Conservation (phyloP, 306 rosid genomes). For the Luffa acutangula region DNA sequence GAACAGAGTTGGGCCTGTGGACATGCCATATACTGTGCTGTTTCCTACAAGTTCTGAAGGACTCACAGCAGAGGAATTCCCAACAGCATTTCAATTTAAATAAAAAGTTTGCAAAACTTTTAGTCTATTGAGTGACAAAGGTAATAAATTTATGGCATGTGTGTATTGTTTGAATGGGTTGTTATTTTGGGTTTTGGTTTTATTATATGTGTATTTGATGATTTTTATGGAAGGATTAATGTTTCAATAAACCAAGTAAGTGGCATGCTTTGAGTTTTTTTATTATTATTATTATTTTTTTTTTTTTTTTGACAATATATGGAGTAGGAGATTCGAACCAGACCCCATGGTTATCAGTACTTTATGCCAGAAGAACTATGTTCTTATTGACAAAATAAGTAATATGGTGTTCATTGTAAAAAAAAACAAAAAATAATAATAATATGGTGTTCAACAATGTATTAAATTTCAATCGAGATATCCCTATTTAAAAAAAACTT, state of each 20-base stretch:
- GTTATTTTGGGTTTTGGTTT: neutral
- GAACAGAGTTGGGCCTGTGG: slow-evolving; percentile 44
- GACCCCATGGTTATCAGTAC: too few relatives aligned
- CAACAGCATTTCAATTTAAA: slow-evolving; percentile 45
- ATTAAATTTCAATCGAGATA: too few relatives aligned
- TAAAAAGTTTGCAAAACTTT: neutral
- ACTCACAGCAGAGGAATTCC: slow-evolving; percentile 65
- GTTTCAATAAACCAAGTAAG: neutral
- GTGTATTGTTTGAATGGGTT: neutral
- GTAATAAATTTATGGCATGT: neutral
- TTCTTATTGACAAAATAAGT: too few relatives aligned
- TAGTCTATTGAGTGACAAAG: neutral
- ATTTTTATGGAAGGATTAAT: neutral
- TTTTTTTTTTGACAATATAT: too few relatives aligned
- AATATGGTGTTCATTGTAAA: too few relatives aligned
- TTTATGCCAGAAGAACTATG: too few relatives aligned
- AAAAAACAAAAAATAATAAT: too few relatives aligned
- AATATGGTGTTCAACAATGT: too few relatives aligned
- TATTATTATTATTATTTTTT: too few relatives aligned
- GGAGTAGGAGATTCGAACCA: too few relatives aligned
- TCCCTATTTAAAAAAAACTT: too few relatives aligned
- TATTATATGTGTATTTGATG: neutral
- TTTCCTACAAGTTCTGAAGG: slow-evolving; percentile 45
- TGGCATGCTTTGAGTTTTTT: too few relatives aligned
- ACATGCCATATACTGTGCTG: slow-evolving; percentile 52